Base-by-base conservation (phyloP, 2,329 filamentous ascomycete genomes). In the Pestalotiopsis sp. region DNA sequence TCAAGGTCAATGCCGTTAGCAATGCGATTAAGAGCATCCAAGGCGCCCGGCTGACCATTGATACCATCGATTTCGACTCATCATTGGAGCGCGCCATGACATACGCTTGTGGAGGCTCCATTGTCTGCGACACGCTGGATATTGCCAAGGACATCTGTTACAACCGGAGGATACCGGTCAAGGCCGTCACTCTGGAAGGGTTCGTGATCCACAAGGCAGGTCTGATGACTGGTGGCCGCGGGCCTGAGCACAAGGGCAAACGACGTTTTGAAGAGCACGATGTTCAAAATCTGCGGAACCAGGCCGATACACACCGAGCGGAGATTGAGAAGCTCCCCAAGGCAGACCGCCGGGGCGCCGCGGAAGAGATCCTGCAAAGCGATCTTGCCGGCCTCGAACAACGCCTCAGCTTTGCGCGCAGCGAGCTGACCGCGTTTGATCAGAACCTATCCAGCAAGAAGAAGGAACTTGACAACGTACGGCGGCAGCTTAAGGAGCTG, bases 141-240 rank as follows among this genome's bases (percentile, higher is more conserved):
- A 91, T 96, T 67, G 96, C 96, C 36, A 97, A 97, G 79, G 89
- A 95, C 69, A 91, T 99, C 61, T 95, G 94, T 77, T 98, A 97
- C 78, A 90, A 93, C 68, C 92, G 90, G 72, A 91, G 89, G 39
- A 91, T 98, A 39, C 92, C 95, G 69, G 95, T 97, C 66, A 98
- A 98, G 80, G 95, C 95, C 4, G 95, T 99, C 13, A 97, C 95
- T 0, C 81, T 98, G 13, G 95, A 98, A 77, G 96, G 96, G n/a
- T 95, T 92, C 67, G 92, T 99, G 70, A 98, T 99, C 72, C 94
- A 97, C 83, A 98, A 98, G 79, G 94, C 93, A 61, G 96, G 96
- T 76, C 87, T 97, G 66, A 98, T 99, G 92, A 98, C 96, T 63
- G 96, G 96, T 85, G 96, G 96, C 73, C 92, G 94, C 71, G 92